Evolutionary conservation across 1,284 basidiomycete species (phyloP), one percentile per base, ranked within the genome.

Genomic region (Cutaneotrichosporon cutaneum): DNA sequence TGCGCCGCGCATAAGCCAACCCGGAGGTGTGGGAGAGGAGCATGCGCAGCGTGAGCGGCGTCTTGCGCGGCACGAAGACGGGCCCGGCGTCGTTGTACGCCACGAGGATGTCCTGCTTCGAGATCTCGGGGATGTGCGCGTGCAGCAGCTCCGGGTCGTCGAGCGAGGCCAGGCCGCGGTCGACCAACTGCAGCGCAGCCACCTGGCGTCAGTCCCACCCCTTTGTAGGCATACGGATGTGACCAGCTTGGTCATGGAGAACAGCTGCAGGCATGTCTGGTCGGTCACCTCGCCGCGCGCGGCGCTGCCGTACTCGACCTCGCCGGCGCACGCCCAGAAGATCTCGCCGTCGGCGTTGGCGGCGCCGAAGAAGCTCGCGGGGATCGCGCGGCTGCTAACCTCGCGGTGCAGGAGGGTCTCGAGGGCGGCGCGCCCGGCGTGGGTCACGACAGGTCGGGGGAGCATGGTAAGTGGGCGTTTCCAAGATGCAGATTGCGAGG

Each of bases 241-340:
- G 27, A 76, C 67, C 4, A 76, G 63, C 62, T 76, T 77, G 36
- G 72, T 71, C 64, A 69, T 70, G 6, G 73, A 75, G 56, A 64
- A 70, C 13, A 75, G 60, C 71, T 71, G 71, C 33, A 66, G 56
- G 51, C 61, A 24, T 7, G 54, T 54, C 35, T 54, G 22, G 36
- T 44, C 36, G 10, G 22, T 44, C 33, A 67, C 63, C n/a, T 35
- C 30, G 21, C 65, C 65, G 35, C 55, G 48, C 3, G 33, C 53
- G 27, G 33, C 50, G 10, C 57, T 26, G 30, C 64, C 64, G 26
- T 47, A 63, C 47, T 59, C 60, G 42, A 56, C 47, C 27, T 61
- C 60, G 22, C 66, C 66, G 2, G 44, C 56, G 18, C 55, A 57
- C 18, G 35, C 32, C 42, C 51, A 61, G 60, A 63, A 65, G 14